Percentiles rank a stretch among this genome's conserved stretches.
phyloP scores from a whole-genome alignment of 2,329 filamentous ascomycete genomes.

The Neofusicoccum kwambonambiense region DNA sequence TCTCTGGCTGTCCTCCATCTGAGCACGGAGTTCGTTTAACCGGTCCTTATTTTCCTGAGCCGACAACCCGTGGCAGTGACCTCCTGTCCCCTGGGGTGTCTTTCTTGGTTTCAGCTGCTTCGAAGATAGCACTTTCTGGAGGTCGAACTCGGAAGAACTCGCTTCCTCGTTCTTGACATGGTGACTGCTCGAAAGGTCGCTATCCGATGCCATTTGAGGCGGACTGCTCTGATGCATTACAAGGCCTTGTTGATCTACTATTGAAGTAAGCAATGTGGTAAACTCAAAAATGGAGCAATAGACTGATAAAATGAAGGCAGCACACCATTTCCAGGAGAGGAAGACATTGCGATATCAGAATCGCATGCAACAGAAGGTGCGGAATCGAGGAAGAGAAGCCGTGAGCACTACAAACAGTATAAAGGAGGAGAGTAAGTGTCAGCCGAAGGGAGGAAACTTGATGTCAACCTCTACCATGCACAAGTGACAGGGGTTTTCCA shows the following conservation, averaged over 20 bases:
- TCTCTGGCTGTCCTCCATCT: conserved; percentile 8
- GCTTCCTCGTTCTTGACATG: neutral
- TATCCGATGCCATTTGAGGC: neutral
- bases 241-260: neutral
- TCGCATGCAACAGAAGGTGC: no score
- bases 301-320: neutral
- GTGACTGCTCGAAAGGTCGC: neutral
- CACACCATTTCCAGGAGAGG: neutral
- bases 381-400: no score
- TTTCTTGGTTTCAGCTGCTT: neutral
- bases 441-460: neutral
- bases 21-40: neutral
- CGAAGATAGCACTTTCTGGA: neutral
- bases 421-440: neutral
- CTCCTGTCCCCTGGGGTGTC: neutral
- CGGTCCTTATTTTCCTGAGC: neutral
- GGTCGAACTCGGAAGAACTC: neutral
- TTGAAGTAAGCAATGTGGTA: neutral
- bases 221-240: neutral
- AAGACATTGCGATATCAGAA: neutral
- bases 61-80: neutral
- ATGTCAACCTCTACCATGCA: neutral
- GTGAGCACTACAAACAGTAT: neutral
- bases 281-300: no score
- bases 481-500: neutral